A percentile compares a stretch with the other conserved stretches of the same genome.
Evolutionary conservation across 192 early-diverging fungal species (phyloP).

Genomic region (Radiomyces spectabilis): DNA sequence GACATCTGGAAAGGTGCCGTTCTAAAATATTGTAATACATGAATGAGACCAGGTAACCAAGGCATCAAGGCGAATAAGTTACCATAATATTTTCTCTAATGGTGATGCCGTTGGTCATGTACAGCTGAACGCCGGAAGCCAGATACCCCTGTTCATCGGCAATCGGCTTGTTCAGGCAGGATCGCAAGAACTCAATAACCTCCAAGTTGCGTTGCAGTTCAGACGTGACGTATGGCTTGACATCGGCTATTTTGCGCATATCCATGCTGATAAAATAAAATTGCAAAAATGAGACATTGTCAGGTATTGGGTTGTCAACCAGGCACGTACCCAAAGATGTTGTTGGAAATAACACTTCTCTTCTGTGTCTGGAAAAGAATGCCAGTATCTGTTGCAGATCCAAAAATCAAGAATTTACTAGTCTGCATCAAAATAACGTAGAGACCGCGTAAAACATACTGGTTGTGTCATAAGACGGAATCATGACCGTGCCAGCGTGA

Average conservation of each 20-base stretch:
- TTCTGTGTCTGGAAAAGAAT: conserved; percentile 8
- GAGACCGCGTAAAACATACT: conserved; percentile 8
- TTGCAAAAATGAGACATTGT: not conserved
- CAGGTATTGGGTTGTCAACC: not conserved
- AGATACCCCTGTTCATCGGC: conserved; percentile 17
- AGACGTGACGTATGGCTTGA: not conserved
- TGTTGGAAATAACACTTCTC: conserved; percentile 9
- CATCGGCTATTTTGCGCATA: conserved; percentile 3
- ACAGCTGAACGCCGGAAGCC: conserved; percentile 16
- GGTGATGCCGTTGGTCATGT: conserved; percentile 12
- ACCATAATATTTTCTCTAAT: conserved; percentile 18
- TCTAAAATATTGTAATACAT: conserved; percentile 1
- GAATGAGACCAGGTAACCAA: too few species aligned
- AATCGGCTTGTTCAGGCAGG: not conserved
- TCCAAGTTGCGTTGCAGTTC: not conserved
- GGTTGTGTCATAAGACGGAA: conserved; percentile 5
- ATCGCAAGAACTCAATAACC: not conserved
- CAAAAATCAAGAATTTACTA: too few species aligned
- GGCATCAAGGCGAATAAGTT: too few species aligned
- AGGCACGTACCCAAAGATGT: conserved; percentile 18
- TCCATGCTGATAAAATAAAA: conserved; percentile 8
- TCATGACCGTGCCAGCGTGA: conserved; percentile 8
- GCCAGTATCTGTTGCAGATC: conserved; percentile 5
- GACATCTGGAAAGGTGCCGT: conserved; percentile 17
- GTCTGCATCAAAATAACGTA: not conserved